Conservation (phyloP, 257 asterid genomes). For the Penstemon barbatus region DNA sequence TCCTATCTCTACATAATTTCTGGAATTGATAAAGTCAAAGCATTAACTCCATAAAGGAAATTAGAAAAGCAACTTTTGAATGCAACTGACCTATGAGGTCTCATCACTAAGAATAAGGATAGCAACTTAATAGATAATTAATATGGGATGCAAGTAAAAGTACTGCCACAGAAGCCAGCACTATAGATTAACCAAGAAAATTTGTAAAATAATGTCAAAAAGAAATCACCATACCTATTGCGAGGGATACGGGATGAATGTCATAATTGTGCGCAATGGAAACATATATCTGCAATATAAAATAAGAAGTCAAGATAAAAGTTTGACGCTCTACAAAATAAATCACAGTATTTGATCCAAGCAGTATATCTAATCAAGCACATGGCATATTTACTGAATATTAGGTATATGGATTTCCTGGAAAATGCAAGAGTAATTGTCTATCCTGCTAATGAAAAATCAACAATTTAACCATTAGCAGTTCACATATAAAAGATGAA, state of each 20-base stretch:
- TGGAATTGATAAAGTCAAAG: constrained; percentile 13
- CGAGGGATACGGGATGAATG: constrained; percentile 77
- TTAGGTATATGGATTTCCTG: not conserved
- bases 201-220: constrained; percentile 5
- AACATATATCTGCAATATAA: constrained; percentile 56
- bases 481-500: not conserved
- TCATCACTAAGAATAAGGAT: not conserved
- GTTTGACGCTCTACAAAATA: constrained; percentile 17
- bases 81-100: not conserved
- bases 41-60: not conserved
- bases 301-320: not conserved
- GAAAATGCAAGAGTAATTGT: not conserved
- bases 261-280: constrained; percentile 55
- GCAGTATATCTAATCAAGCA: constrained; percentile 20
- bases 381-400: not conserved
- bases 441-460: not conserved
- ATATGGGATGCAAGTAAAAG: constrained; percentile 13
- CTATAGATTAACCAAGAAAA: constrained; percentile 9
- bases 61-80: not conserved
- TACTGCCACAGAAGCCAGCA: constrained; percentile 7
- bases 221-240: constrained; percentile 55
- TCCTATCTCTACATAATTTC: not conserved
- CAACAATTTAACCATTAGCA: not conserved
- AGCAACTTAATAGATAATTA: not conserved
- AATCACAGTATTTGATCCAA: not conserved